These are phyloP conservation scores for Wickerhamiella pararugosa DNA, from an alignment of 1,139 yeast species.

Conservation along the genomic window DNA sequence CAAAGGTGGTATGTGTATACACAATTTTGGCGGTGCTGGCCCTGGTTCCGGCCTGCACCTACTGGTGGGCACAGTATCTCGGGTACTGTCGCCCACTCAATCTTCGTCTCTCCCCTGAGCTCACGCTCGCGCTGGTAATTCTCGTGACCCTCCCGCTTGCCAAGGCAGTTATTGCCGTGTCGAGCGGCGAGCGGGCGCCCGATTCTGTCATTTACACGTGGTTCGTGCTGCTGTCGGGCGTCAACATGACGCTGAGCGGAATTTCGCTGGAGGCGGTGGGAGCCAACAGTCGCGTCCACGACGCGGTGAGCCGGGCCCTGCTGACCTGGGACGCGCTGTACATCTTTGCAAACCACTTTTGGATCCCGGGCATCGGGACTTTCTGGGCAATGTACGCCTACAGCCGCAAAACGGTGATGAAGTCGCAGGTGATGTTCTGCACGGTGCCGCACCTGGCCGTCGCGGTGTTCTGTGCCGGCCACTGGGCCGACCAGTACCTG, in stretches of 20 bases:
- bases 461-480: not conserved
- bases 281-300: constrained; percentile 2
- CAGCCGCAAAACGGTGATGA: not conserved
- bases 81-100: not conserved
- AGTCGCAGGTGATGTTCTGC: not conserved
- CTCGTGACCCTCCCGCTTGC: not conserved
- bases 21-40: no score
- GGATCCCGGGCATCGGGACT: not conserved
- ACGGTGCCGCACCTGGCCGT: constrained; percentile 5
- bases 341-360: not conserved
- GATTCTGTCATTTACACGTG: constrained; percentile 3
- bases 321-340: constrained; percentile 1
- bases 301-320: not conserved
- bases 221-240: not conserved
- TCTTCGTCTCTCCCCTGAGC: not conserved
- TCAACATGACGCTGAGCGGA: constrained; percentile 5
- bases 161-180: not conserved
- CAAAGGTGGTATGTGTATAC: no score
- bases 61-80: constrained; percentile 3
- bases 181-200: not conserved
- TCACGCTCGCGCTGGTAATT: not conserved
- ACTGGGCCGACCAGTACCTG: not conserved
- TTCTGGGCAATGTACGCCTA: not conserved
- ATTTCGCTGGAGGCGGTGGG: not conserved
- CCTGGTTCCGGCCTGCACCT: not conserved